These are phyloP conservation scores for Podila horticola DNA, from an alignment of 192 early-diverging fungal genomes.

Conservation along the genomic window DNA sequence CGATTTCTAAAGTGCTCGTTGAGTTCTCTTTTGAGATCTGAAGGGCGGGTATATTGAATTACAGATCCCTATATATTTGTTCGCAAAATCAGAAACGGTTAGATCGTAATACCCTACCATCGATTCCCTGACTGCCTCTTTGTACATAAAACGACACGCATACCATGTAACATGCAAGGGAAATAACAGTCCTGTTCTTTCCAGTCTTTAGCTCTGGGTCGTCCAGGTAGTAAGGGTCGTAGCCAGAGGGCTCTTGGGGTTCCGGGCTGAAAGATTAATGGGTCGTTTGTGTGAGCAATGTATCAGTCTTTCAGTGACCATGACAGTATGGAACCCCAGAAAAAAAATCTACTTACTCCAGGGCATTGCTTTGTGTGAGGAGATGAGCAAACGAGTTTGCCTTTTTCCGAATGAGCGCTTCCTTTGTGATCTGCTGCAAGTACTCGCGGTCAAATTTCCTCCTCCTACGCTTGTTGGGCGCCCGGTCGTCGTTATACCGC, in stretches of 20 bases:
- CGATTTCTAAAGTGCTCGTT: slow-evolving; percentile 85
- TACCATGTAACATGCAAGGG: slow-evolving; percentile 85
- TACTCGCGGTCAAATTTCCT: slow-evolving; percentile 45
- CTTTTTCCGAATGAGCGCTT: slow-evolving; percentile 47
- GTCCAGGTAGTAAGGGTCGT: slow-evolving; percentile 89
- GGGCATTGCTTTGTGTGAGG: slow-evolving; percentile 59
- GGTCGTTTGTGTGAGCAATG: background rate
- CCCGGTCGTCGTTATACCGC: slow-evolving; percentile 40
- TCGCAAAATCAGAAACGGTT: too few species aligned
- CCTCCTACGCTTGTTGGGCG: slow-evolving; percentile 33
- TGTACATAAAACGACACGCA: slow-evolving; percentile 2
- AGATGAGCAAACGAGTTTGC: slow-evolving; percentile 64
- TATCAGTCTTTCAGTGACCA: background rate
- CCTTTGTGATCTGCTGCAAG: slow-evolving; percentile 49
- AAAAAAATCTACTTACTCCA: slow-evolving; percentile 49
- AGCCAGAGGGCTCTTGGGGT: slow-evolving; percentile 53
- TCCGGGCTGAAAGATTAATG: slow-evolving; percentile 14
- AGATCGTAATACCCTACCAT: too few species aligned
- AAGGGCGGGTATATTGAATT: slow-evolving; percentile 80
- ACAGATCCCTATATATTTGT: slow-evolving; percentile 71
- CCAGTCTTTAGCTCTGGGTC: slow-evolving; percentile 87
- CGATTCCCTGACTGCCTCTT: too few species aligned
- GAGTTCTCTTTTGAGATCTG: slow-evolving; percentile 88
- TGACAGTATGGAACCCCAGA: background rate
- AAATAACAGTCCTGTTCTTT: slow-evolving; percentile 77